Evolutionary conservation across 495 filamentous ascomycete genomes (phyloP).

Genomic region (Podospora pseudopauciseta): DNA sequence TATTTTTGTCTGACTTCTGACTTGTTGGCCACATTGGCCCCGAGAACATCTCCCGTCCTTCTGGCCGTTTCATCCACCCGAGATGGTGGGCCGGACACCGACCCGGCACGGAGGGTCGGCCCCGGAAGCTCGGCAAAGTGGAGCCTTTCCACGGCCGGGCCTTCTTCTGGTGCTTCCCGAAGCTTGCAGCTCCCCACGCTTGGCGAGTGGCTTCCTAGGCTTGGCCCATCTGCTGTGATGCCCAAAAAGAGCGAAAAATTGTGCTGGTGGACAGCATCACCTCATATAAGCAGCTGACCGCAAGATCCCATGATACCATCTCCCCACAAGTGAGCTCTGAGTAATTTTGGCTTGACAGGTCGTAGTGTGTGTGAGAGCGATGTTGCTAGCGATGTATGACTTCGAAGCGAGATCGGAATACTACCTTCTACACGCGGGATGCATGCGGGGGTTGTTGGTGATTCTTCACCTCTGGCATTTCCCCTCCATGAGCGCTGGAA

Average conservation of each 20-base stretch:
- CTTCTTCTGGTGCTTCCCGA: not conserved
- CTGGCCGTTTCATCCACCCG: not conserved
- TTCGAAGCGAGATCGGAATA: not conserved
- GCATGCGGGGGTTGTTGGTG: not conserved
- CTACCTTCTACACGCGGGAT: not conserved
- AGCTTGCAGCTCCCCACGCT: not conserved
- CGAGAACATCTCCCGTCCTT: not conserved
- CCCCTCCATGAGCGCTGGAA: not conserved
- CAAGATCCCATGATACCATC: conserved; percentile 11
- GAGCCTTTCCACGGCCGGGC: not conserved
- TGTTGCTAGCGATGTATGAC: not conserved
- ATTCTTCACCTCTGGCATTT: not conserved
- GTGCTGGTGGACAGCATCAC: not conserved
- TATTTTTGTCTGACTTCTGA: no score
- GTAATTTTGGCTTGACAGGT: not conserved
- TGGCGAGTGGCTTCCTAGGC: not conserved
- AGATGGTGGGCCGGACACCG: not conserved
- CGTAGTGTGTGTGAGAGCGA: not conserved
- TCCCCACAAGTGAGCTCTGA: not conserved
- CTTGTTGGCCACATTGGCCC: no score
- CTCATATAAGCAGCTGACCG: conserved; percentile 16
- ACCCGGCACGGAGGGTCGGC: not conserved
- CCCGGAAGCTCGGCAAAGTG: not conserved
- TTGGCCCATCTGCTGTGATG: not conserved
- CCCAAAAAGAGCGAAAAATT: not conserved